Evolutionary conservation across 371 early-diverging fungal species (phyloP).

Genomic region (Mucor lusitanicus): DNA sequence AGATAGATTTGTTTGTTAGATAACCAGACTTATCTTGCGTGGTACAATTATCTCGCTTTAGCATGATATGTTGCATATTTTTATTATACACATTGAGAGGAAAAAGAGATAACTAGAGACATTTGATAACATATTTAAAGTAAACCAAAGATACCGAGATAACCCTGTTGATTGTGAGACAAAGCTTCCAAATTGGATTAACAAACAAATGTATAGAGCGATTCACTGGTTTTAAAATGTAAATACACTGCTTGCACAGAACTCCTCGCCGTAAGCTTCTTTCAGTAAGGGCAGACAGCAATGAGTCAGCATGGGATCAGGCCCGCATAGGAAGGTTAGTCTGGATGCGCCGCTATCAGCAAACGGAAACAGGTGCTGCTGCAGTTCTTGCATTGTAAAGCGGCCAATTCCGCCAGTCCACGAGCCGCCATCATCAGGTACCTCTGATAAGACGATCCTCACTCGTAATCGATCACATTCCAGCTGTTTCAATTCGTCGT

Average conservation of each 20-base stretch:
- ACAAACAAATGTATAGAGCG: neutral
- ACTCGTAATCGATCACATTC: slow-evolving; percentile 79
- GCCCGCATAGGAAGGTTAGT: slow-evolving; percentile 88
- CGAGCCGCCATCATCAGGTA: slow-evolving; percentile 2
- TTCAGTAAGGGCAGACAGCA: slow-evolving; percentile 8
- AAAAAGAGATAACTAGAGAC: neutral
- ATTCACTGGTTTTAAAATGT: slow-evolving; percentile 1
- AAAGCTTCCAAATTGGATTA: neutral
- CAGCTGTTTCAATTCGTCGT: slow-evolving; percentile 72
- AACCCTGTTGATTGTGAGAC: neutral
- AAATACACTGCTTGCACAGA: neutral
- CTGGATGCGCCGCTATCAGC: slow-evolving; percentile 44
- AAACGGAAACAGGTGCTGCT: slow-evolving; percentile 63
- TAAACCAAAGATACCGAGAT: neutral
- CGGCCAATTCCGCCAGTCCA: slow-evolving; percentile 73
- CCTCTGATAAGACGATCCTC: slow-evolving; percentile 29
- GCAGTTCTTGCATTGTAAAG: slow-evolving; percentile 64
- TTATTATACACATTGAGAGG: neutral
- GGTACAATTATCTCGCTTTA: neutral
- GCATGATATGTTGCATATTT: neutral
- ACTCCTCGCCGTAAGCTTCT: slow-evolving; percentile 9
- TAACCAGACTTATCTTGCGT: neutral
- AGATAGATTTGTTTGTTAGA: neutral
- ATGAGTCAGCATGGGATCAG: slow-evolving; percentile 60
- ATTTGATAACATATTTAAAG: neutral